Evolutionary conservation across 2,329 filamentous ascomycete genomes (phyloP).

Genomic region (Amesomyces nigricolor): DNA sequence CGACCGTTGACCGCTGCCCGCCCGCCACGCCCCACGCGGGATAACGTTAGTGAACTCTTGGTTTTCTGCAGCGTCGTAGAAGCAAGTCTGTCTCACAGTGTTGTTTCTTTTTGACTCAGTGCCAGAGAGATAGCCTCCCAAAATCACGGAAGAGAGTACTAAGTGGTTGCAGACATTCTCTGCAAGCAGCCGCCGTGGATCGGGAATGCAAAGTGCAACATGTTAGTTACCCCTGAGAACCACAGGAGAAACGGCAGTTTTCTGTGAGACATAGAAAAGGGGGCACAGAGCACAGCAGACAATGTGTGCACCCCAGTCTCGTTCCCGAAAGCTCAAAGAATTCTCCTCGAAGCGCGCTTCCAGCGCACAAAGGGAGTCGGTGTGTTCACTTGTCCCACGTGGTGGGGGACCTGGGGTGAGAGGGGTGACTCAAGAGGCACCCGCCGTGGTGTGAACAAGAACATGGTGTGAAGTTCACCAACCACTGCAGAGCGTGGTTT

Average conservation of each 20-base stretch:
- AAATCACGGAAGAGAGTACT: neutral
- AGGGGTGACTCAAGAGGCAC: neutral
- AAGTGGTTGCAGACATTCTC: neutral
- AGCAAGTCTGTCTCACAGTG: slow-evolving; percentile 2
- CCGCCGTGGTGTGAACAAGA: no score
- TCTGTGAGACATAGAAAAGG: neutral
- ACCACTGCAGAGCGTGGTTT: neutral
- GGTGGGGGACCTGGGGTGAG: neutral
- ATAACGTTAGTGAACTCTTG: neutral
- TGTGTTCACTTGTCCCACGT: slow-evolving; percentile 9
- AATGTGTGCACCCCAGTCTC: neutral
- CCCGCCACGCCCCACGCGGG: neutral
- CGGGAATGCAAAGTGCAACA: neutral
- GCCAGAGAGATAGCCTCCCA: neutral
- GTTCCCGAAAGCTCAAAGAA: neutral
- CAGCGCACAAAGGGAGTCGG: neutral
- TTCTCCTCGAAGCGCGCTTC: neutral
- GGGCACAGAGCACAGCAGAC: neutral
- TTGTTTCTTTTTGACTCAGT: neutral
- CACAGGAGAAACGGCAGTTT: neutral
- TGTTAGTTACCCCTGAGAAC: neutral
- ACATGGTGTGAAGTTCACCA: neutral
- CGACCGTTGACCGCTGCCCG: slow-evolving; percentile 1
- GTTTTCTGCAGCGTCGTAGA: no score
- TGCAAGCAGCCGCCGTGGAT: slow-evolving; percentile 9